Evolutionary conservation across 2,329 filamentous ascomycete species (phyloP).

Genomic region (Trichoderma atrobrunneum): DNA sequence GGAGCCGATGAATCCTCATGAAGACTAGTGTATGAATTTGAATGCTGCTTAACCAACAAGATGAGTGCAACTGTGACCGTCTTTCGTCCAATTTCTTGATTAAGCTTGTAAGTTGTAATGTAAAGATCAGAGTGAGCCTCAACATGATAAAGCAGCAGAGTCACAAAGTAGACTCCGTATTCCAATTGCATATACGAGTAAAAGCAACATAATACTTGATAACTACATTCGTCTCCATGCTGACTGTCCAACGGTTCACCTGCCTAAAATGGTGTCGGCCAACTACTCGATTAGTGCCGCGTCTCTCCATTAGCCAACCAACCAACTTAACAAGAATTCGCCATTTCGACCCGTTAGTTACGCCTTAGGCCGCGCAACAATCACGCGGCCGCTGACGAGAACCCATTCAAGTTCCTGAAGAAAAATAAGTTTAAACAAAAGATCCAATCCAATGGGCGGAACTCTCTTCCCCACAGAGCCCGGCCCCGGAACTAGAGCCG

Average conservation of each 20-base stretch:
- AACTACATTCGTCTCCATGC: background rate
- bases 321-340: background rate
- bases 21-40: background rate
- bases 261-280: slow-evolving; percentile 3
- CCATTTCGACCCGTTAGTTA: background rate
- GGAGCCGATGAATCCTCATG: background rate
- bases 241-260: background rate
- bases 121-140: background rate
- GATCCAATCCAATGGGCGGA: background rate
- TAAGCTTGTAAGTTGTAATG: background rate
- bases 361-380: slow-evolving; percentile 8
- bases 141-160: background rate
- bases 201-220: background rate
- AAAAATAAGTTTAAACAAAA: slow-evolving; percentile 9
- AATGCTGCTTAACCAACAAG: background rate
- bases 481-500: background rate
- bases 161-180: background rate
- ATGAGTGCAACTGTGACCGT: background rate
- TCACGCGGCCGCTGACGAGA: slow-evolving; percentile 12
- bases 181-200: background rate
- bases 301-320: background rate
- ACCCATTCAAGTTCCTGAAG: background rate
- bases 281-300: slow-evolving; percentile 3
- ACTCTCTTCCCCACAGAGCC: background rate
- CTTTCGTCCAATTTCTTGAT: background rate